Evolutionary conservation across 768 basidiomycete genomes (phyloP).

Genomic region (Brasilioporus rufonigricans): DNA sequence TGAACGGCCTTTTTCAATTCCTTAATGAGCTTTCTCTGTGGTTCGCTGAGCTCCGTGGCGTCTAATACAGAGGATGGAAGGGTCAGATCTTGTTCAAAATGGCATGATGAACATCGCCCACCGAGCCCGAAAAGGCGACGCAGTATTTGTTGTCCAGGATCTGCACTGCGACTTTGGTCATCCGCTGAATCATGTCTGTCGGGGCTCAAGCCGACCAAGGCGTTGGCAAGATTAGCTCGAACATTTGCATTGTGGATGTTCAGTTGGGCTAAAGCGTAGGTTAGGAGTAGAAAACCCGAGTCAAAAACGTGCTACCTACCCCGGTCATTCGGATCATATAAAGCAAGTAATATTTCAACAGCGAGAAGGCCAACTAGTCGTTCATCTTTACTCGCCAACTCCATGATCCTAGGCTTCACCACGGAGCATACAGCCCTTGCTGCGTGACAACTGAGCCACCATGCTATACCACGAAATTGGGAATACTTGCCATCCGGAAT

Average conservation of each 20-base stretch:
- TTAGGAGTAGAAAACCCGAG: neutral
- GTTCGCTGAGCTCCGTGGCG: neutral
- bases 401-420: conserved; percentile 15
- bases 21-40: conserved; percentile 10
- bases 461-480: neutral
- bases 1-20: conserved; percentile 5
- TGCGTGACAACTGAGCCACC: neutral
- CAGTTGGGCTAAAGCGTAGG: conserved; percentile 6
- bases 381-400: conserved; percentile 10
- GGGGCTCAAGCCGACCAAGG: conserved; percentile 8
- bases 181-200: neutral
- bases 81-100: neutral
- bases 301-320: neutral
- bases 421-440: neutral
- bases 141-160: conserved; percentile 4
- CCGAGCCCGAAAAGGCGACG: conserved; percentile 18
- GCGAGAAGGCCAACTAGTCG: conserved; percentile 18
- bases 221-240: conserved; percentile 18
- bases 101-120: neutral
- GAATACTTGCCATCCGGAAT: conserved; percentile 16
- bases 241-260: conserved; percentile 7
- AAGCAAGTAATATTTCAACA: conserved; percentile 17
- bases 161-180: neutral
- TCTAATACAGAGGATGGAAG: conserved; percentile 1
- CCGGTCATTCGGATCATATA: conserved; percentile 4